phyloP scores from a whole-genome alignment of 1,139 yeast species.

The Hemisphaericaspora lyxosophila region DNA sequence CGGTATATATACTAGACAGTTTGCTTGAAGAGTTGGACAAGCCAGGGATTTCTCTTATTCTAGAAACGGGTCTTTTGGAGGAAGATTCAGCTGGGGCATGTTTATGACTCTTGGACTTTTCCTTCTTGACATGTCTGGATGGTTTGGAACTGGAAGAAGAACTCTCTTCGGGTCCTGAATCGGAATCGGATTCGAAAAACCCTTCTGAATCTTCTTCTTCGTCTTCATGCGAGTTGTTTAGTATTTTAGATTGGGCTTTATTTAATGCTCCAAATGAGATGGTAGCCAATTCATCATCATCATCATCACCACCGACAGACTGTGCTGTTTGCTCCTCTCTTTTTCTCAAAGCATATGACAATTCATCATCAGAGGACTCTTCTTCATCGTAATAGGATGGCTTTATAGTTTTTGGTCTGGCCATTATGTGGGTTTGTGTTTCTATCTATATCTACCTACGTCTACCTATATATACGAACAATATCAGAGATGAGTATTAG shows the following conservation, averaged over 20 bases:
- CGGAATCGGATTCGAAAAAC: conserved; percentile 17
- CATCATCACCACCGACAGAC: conserved; percentile 22
- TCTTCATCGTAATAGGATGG: conserved; percentile 18
- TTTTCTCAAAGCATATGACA: conserved; percentile 12
- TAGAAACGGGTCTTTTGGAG: conserved; percentile 68
- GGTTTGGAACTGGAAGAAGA: conserved; percentile 13
- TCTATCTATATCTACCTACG: no score
- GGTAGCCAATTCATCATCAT: conserved; percentile 20
- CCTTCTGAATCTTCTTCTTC: conserved; percentile 15
- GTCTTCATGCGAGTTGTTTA: conserved; percentile 16
- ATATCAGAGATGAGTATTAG: conserved; percentile 3
- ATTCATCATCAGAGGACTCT: conserved; percentile 22
- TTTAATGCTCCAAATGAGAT: conserved; percentile 62
- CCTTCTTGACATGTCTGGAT: no score
- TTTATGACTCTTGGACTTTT: conserved; percentile 51
- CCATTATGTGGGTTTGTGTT: conserved; percentile 8
- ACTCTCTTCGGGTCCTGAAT: conserved; percentile 18
- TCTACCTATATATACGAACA: no score
- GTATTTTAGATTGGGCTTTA: conserved; percentile 53
- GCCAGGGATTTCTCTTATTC: conserved; percentile 75
- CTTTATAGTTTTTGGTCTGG: conserved; percentile 13
- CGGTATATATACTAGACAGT: conserved; percentile 50
- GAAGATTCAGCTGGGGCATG: conserved; percentile 83
- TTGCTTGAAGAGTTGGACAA: conserved; percentile 38
- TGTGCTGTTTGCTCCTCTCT: conserved; percentile 14